Conservation (phyloP, 169 alveolate genomes). For the Cryptosporidium bovis region DNA sequence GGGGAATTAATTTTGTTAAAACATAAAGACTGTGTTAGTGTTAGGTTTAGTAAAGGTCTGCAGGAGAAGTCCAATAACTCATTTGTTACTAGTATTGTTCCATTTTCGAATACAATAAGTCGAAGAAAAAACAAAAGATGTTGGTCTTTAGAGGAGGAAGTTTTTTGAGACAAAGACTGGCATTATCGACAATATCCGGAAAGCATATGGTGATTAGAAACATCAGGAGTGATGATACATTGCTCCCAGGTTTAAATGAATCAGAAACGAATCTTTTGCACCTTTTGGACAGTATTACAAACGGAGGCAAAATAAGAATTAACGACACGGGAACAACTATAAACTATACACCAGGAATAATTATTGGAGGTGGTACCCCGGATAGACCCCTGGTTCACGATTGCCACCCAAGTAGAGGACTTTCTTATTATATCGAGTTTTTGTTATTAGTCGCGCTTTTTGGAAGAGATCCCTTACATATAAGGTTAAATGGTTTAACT, state of each 20-base stretch:
- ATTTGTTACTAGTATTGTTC: too few relatives aligned
- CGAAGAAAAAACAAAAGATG: background rate
- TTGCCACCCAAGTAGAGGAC: slow-evolving; percentile 83
- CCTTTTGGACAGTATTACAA: slow-evolving; percentile 84
- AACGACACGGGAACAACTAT: slow-evolving; percentile 88
- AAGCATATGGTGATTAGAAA: slow-evolving; percentile 75
- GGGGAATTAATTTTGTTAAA: too few relatives aligned
- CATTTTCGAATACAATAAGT: too few relatives aligned
- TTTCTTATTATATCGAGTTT: slow-evolving; percentile 86
- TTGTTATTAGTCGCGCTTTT: slow-evolving; percentile 82
- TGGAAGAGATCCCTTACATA: slow-evolving; percentile 83
- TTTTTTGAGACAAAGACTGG: slow-evolving; percentile 77
- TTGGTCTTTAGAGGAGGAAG: slow-evolving; percentile 40
- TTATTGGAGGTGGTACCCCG: slow-evolving; percentile 82
- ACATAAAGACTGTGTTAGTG: too few relatives aligned
- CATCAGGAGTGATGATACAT: slow-evolving; percentile 80
- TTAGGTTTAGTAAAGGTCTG: too few relatives aligned
- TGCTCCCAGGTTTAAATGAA: slow-evolving; percentile 86
- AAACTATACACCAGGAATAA: slow-evolving; percentile 87
- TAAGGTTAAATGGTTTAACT: slow-evolving; percentile 85
- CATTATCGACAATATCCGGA: slow-evolving; percentile 77
- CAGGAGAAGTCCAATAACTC: too few relatives aligned
- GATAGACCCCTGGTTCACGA: slow-evolving; percentile 77
- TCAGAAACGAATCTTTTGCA: slow-evolving; percentile 84
- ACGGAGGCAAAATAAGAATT: slow-evolving; percentile 84